Evolutionary conservation across 2,329 filamentous ascomycete species (phyloP).

Genomic region (Tetracladium maxilliforme): DNA sequence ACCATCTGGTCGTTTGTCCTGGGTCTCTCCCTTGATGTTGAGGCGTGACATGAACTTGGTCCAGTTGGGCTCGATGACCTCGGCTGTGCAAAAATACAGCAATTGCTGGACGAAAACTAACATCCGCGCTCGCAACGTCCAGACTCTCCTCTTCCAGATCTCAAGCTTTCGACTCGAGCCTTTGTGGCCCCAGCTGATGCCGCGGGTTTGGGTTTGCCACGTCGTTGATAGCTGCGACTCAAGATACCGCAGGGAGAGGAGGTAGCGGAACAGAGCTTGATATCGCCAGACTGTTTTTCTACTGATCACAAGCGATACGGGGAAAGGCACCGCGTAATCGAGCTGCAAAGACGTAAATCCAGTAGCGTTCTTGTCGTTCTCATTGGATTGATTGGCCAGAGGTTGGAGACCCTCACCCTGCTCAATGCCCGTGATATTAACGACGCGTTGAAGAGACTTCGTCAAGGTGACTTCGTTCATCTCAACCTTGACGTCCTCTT

Average conservation of each 20-base stretch:
- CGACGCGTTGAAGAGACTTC: constrained; percentile 88
- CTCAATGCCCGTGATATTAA: constrained; percentile 91
- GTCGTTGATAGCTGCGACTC: constrained; percentile 75
- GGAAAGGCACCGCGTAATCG: constrained; percentile 89
- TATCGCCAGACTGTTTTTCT: constrained; percentile 95
- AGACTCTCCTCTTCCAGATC: constrained; percentile 84
- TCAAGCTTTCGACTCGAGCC: constrained; percentile 62
- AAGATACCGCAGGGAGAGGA: constrained; percentile 77
- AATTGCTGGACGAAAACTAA: constrained; percentile 93
- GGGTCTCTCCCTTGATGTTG: constrained; percentile 39
- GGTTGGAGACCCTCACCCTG: constrained; percentile 72
- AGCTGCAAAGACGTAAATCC: constrained; percentile 90
- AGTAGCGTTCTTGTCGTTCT: constrained; percentile 72
- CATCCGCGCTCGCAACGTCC: constrained; percentile 87
- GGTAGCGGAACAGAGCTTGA: constrained; percentile 87
- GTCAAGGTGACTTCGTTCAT: constrained; percentile 93
- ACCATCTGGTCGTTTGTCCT: constrained; percentile 15
- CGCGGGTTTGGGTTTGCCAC: constrained; percentile 82
- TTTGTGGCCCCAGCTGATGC: constrained; percentile 68
- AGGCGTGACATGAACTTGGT: constrained; percentile 81
- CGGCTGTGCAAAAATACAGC: constrained; percentile 89
- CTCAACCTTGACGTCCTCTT: constrained; percentile 93
- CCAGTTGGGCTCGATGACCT: constrained; percentile 98
- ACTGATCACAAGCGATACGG: constrained; percentile 86
- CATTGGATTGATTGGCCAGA: constrained; percentile 45